Evolutionary conservation across 306 rosid species (phyloP).

Genomic region (Oxytropis ochrocephala): DNA sequence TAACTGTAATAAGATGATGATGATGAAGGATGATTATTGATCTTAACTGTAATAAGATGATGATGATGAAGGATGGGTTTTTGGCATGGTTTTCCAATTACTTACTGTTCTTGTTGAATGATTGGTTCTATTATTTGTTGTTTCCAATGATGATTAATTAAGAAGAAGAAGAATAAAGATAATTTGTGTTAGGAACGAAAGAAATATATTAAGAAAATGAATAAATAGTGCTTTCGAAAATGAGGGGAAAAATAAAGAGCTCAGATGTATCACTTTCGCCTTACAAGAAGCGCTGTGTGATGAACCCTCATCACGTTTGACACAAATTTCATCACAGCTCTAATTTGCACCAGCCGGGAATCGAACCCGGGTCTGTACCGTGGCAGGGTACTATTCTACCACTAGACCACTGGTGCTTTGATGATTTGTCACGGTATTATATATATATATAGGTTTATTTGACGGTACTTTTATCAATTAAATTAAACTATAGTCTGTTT

Average conservation of each 20-base stretch:
- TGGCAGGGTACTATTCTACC: slow-evolving; percentile 91
- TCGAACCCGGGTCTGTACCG: slow-evolving; percentile 71
- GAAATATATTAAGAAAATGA: too few species aligned
- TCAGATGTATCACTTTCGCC: slow-evolving; percentile 11
- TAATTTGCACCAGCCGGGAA: slow-evolving; percentile 67
- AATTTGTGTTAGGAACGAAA: neutral
- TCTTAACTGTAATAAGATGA: neutral
- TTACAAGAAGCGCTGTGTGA: too few species aligned
- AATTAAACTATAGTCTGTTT: too few species aligned
- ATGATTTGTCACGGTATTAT: too few species aligned
- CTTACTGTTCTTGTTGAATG: neutral
- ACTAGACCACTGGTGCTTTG: slow-evolving; percentile 88
- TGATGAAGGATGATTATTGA: neutral
- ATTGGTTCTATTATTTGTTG: slow-evolving; percentile 13
- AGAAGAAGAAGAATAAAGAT: neutral
- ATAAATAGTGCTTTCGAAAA: too few species aligned
- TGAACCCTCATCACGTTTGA: neutral
- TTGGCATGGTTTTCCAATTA: neutral
- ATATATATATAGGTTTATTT: too few species aligned
- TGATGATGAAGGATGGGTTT: neutral
- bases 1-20: neutral
- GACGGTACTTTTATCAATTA: too few species aligned
- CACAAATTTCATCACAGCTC: neutral
- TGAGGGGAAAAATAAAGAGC: neutral
- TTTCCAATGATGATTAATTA: neutral